Base-by-base conservation (phyloP, 2,329 filamentous ascomycete species). In the Fusarium sp. region DNA sequence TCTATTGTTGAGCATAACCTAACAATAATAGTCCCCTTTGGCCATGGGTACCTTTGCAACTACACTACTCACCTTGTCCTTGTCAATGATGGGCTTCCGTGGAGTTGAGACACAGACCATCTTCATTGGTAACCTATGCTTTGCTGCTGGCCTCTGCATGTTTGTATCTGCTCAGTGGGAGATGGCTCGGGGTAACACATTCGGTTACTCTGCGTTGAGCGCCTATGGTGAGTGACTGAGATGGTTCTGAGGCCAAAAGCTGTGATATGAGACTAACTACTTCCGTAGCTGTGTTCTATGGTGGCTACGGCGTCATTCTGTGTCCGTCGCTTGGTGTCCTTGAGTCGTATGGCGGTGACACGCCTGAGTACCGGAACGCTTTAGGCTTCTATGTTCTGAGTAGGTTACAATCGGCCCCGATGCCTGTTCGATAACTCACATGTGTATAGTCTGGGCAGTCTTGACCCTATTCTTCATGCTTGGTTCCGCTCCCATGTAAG, bases 11-110 rank as follows among this genome's bases (percentile, higher is more conserved):
- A 5, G 4, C 4, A 6, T 17, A 7, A 12, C 35, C 67, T 70
- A 20, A 70, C 33, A 41, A 7, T 5, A 6, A 18, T 6, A 71
- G 68, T 65, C 69, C 2, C 69, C 76, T 15, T 46, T 78, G 3
- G 77, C 77, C 4, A 78, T 78, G 76, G 77, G 76, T 6, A 75
- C 72, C 2, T 78, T 78, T 30, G 77, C 77, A 2, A 78, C 76
- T 6, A 77, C 77, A 0, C 60, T 78, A 1, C 58, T 77, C 6
- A 74, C 69, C 10, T 42, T 78, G 5, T 78, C 76, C 11, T 46
- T 78, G 15, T 65, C 73, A 3, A 75, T 78, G 75, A 78, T 78
- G 76, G 73, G 73, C 9, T 74, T 77, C 49, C 74, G 76, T 8
- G 77, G 73, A 6, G 77, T 78, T 4, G 45, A 67, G 15, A 71